Evolutionary conservation across 768 basidiomycete genomes (phyloP), one percentile per base, ranked within the genome.

Genomic region (Tephrocybe rancida): DNA sequence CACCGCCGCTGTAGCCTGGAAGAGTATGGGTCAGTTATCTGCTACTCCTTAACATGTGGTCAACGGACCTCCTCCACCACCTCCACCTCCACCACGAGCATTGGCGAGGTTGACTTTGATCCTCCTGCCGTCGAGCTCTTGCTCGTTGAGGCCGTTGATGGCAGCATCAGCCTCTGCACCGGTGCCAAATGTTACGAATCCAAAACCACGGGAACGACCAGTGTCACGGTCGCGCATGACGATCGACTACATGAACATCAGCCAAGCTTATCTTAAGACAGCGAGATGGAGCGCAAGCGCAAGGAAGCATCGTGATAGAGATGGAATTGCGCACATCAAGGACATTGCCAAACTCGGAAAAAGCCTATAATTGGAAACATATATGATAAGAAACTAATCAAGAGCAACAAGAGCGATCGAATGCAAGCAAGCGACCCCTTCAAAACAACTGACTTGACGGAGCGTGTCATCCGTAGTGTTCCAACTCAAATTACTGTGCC

Each of bases 151-250:
- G 37, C 69, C 74, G 41, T 46, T 55, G 67, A 97, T 96, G 41
- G 95, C 94, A 55, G 77, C 76, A 10, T 88, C 75, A 41, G 95
- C 95, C 70, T 96, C 93, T 26, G 71, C 64, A 11, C 65, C 39
- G 44, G 70, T 67, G 58, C 76, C 70, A 70, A 77, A 95, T 50
- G 91, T 95, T 57, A 98, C 95, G 74, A 98, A 98, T 58, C 95
- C 95, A 71, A 98, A 98, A 67, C 95, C 95, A 68, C 95, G 89
- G 59, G 93, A 96, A 67, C 95, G 92, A 56, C 92, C 91, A 61
- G 96, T 98, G 68, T 97, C 96, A 69, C 95, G 92, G 77, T 98
- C 95, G 77, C 92, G 90, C 95, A 96, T 96, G 71, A 96, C 94
- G 75, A 96, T 94, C 63, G 90, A 90, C 93, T 97, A 73, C 60